These are phyloP conservation scores for Ceratocystiopsis brevicomis DNA, from an alignment of 2,329 filamentous ascomycete species.

Conservation along the genomic window DNA sequence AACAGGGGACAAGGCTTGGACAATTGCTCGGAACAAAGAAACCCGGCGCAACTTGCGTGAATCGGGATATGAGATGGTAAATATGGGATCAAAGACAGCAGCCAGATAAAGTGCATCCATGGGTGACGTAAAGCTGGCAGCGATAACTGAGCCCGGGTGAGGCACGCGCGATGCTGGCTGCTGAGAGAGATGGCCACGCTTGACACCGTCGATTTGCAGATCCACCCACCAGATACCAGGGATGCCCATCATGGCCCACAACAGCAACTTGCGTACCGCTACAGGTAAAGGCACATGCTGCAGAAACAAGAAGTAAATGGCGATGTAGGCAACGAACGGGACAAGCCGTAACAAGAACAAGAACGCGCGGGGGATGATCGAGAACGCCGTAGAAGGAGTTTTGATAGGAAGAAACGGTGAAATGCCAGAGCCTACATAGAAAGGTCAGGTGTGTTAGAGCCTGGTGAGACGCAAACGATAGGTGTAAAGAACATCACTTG, in stretches of 20 bases:
- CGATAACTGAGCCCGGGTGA: constrained; percentile 62
- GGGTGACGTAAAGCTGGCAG: constrained; percentile 78
- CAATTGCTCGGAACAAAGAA: constrained; percentile 55
- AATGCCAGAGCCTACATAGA: constrained; percentile 63
- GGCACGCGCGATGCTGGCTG: constrained; percentile 59
- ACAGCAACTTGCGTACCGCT: constrained; percentile 54
- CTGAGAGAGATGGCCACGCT: constrained; percentile 67
- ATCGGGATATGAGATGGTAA: constrained; percentile 66
- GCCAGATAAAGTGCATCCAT: constrained; percentile 88
- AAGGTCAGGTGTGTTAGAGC: neutral
- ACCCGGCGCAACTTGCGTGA: constrained; percentile 57
- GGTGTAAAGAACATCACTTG: constrained; percentile 17
- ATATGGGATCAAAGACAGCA: constrained; percentile 89
- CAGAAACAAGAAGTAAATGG: constrained; percentile 61
- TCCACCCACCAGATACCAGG: constrained; percentile 97
- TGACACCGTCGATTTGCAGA: constrained; percentile 92
- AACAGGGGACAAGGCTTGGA: constrained; percentile 49
- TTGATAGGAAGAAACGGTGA: constrained; percentile 81
- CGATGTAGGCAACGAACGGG: constrained; percentile 47
- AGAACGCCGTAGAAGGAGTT: constrained; percentile 39
- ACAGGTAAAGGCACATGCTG: constrained; percentile 52
- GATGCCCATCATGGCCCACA: constrained; percentile 76
- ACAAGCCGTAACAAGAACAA: constrained; percentile 70
- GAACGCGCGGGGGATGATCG: constrained; percentile 44
- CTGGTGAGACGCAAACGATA: too few relatives aligned